Evolutionary conservation across 2,329 filamentous ascomycete genomes (phyloP), one percentile per base, ranked within the genome.

Genomic region (Ophiostoma ips): DNA sequence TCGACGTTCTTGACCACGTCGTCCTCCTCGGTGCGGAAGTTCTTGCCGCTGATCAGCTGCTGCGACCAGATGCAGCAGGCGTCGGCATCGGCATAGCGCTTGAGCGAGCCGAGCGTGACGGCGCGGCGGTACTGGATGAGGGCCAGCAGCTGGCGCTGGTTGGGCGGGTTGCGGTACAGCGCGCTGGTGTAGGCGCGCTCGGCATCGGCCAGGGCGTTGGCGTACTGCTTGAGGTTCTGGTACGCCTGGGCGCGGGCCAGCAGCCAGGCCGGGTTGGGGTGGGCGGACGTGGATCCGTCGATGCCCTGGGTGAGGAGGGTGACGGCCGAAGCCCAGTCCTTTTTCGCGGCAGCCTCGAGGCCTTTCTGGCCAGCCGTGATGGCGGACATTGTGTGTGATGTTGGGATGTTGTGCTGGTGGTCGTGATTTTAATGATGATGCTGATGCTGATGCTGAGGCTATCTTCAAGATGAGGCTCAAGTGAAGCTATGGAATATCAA

Each of bases 51-150:
- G 5, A 62, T 50, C 4, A 73, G 60, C 34, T 64, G 59, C 63
- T 71, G 68, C 31, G 71, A 67, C 71, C 78, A 81, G 16, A 71
- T 69, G 18, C 89, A 78, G 55, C 89, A 77, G 57, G 79, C 76
- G 52, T 81, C 75, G 1, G 88, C 83, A 64, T 95, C 83, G 3
- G 82, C 87, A 58, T 80, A 87, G 49, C 77, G 73, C 33, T 76
- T 77, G 37, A 88, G 69, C 46, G 81, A 77, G 63, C 79, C 84
- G 24, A 90, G 71, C 11, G 83, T 76, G 12, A 94, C 77, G 5
- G 79, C 84, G 35, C 90, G 79, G 57, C 89, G 79, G 59, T 92
- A 78, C 60, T 95, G 87, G 2, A 86, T 83, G n/a, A 87, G 77
- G 43, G 81, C 73, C 63, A 95, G 87, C 30, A 84, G 73, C 56